Base-by-base conservation (phyloP, 352 stramenopile species). In the Pythium myriotylum region DNA sequence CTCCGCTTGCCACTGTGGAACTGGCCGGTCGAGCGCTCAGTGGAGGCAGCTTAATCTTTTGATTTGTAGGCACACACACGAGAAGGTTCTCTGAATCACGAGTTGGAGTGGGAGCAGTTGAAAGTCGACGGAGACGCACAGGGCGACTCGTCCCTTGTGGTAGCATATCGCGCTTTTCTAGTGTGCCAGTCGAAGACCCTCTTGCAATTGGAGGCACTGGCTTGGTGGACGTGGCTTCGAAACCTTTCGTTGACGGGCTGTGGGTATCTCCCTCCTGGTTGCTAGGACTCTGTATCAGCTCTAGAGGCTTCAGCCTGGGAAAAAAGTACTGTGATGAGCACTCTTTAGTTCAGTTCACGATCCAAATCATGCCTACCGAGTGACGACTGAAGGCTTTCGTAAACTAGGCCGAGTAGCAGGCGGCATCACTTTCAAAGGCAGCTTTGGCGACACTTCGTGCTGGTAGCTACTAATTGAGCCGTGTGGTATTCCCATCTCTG, bases 21-120 rank as follows among this genome's bases (percentile, higher is more conserved):
- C 26, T 69, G 2, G 54, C 32, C 27, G 64, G 56, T 7, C 70
- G 53, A 20, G 68, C 67, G 40, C 67, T 81, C 7, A 87, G 51
- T 19, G 80, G 78, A 4, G 80, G 80, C 8, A 89, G 56, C 29
- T 79, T 81, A 29, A 82, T 43, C 9, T 72, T 74, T 12, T 73
- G 57, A 24, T 0, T 19, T 3, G 24, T 10, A 5, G 58, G 43
- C 10, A 41, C 29, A 23, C 23, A 47, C 19, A 26, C 43, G n/a
- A 68, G 42, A 27, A 68, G 58, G 2, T 54, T 48, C 14, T 75
- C 59, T 8, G 66, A 43, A 27, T 65, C 72, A 13, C 35, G 69
- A 48, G 39, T 55, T 9, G 66, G 22, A 3, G 68, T 65, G 17
- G 74, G 73, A 2, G 73, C 81, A 1, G 76, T 87, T 9, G 74